phyloP scores from a whole-genome alignment of 306 rosid species.

The Astragalus membranaceus region DNA sequence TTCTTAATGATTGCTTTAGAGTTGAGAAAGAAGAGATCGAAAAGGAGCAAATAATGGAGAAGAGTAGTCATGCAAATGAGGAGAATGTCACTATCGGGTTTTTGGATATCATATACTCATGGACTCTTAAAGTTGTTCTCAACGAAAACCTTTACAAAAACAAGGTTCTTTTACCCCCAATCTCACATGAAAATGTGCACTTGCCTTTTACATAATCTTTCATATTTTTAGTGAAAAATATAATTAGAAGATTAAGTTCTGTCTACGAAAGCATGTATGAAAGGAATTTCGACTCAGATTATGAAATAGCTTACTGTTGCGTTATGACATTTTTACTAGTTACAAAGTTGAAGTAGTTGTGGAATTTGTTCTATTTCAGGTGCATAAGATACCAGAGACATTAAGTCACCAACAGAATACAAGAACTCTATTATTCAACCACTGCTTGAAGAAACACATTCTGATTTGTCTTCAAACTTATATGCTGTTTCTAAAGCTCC shows the following conservation, averaged over 20 bases:
- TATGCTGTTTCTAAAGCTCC: constrained; percentile 16
- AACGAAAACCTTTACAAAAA: neutral
- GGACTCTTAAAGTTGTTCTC: neutral
- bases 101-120: neutral
- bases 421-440: constrained; percentile 28
- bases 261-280: too few relatives aligned
- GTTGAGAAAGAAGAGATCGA: too few relatives aligned
- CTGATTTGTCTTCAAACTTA: constrained; percentile 31
- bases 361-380: constrained; percentile 15
- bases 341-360: too few relatives aligned
- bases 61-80: neutral
- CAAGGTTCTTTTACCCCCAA: too few relatives aligned
- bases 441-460: constrained; percentile 41
- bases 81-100: neutral
- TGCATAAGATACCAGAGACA: constrained; percentile 30
- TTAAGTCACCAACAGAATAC: constrained; percentile 20
- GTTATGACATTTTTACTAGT: too few relatives aligned
- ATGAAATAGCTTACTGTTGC: too few relatives aligned
- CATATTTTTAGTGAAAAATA: too few relatives aligned
- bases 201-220: too few relatives aligned
- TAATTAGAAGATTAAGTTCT: too few relatives aligned
- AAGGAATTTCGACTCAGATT: too few relatives aligned
- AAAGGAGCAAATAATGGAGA: neutral
- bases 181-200: too few relatives aligned
- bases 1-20: neutral